Evolutionary conservation across 2,329 filamentous ascomycete species (phyloP).

Genomic region (Pseudogymnoascus sp.): DNA sequence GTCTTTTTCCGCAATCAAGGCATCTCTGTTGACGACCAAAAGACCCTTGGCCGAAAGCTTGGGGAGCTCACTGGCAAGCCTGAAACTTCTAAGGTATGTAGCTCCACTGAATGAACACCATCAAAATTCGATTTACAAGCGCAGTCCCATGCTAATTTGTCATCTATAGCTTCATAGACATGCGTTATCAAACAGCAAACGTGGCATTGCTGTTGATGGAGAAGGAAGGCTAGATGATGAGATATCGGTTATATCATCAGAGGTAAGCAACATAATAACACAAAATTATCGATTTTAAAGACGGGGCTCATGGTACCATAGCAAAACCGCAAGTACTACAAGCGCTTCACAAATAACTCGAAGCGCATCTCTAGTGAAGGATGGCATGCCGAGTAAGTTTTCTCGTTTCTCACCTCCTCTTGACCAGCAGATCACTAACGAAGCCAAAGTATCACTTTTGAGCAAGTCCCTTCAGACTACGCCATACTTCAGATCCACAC

Average conservation of each 20-base stretch:
- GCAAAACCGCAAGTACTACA: slow-evolving; percentile 34
- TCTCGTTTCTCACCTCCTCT: background rate
- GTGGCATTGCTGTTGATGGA: slow-evolving; percentile 37
- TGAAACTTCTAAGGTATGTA: slow-evolving; percentile 30
- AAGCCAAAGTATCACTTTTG: slow-evolving; percentile 35
- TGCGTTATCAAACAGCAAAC: slow-evolving; percentile 40
- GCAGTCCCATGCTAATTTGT: background rate
- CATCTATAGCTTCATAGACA: slow-evolving; percentile 36
- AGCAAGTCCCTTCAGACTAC: slow-evolving; percentile 40
- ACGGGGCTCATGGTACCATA: background rate
- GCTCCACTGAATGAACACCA: background rate
- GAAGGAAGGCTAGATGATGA: slow-evolving; percentile 40
- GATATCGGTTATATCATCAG: slow-evolving; percentile 42
- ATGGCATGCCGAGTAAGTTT: slow-evolving; percentile 39
- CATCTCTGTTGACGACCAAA: slow-evolving; percentile 43
- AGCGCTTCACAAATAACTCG: slow-evolving; percentile 25
- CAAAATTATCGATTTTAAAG: background rate
- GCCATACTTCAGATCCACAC: slow-evolving; percentile 38
- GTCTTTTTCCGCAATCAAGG: slow-evolving; percentile 47
- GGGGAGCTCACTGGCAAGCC: slow-evolving; percentile 41
- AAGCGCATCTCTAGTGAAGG: slow-evolving; percentile 30
- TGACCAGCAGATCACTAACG: background rate
- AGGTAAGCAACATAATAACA: slow-evolving; percentile 14
- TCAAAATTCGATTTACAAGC: background rate
- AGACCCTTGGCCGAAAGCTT: slow-evolving; percentile 42